Conservation (phyloP, 805 yeast genomes). For the Sungouiella blattae region DNA sequence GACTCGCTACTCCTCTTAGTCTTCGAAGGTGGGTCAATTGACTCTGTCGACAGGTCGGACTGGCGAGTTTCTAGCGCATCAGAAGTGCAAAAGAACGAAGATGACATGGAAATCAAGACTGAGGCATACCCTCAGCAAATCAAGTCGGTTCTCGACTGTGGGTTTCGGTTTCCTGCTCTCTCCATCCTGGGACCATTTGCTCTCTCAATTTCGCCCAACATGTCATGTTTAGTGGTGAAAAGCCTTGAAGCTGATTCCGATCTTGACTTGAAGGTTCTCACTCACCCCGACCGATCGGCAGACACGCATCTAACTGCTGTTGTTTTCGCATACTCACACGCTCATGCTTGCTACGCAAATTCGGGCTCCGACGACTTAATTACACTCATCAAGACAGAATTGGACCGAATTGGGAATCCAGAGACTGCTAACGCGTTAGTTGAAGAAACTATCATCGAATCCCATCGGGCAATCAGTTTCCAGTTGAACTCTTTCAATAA, state of each 20-base stretch:
- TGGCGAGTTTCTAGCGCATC: slow-evolving; percentile 20
- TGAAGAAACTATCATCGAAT: slow-evolving; percentile 53
- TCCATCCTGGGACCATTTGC: slow-evolving; percentile 29
- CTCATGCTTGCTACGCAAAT: slow-evolving; percentile 67
- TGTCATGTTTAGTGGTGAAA: not conserved
- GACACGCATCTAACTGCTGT: slow-evolving; percentile 46
- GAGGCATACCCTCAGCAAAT: slow-evolving; percentile 30
- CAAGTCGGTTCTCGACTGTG: slow-evolving; percentile 48
- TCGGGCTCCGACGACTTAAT: slow-evolving; percentile 68
- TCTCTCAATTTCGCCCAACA: slow-evolving; percentile 3
- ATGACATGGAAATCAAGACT: not conserved
- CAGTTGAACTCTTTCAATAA: slow-evolving; percentile 59
- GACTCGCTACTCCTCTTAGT: slow-evolving; percentile 40
- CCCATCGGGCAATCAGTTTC: slow-evolving; percentile 73
- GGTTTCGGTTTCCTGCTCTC: slow-evolving; percentile 49
- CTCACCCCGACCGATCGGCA: not conserved
- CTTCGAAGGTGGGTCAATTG: slow-evolving; percentile 44
- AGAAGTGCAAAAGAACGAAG: not conserved
- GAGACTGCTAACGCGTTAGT: slow-evolving; percentile 25
- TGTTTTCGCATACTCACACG: slow-evolving; percentile 62
- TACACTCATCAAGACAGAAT: slow-evolving; percentile 43
- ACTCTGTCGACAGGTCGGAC: slow-evolving; percentile 38
- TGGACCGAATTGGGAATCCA: slow-evolving; percentile 1
- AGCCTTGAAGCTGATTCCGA: not conserved
- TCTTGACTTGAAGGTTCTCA: not conserved